phyloP scores from a whole-genome alignment of 2,329 filamentous ascomycete genomes.

The Aureobasidium sp. region DNA sequence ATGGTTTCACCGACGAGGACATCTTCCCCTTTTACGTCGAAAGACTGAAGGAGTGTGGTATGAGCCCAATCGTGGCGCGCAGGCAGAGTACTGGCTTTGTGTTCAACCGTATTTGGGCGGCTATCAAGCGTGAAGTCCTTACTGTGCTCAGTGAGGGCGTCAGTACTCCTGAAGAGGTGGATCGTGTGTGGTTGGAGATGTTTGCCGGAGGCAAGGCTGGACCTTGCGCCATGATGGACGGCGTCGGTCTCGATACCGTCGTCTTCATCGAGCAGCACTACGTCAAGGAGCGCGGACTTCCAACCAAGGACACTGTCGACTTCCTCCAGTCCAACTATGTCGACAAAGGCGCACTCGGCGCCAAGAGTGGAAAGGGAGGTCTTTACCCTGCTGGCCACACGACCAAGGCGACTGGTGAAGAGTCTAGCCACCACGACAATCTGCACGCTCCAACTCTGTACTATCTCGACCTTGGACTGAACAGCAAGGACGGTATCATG shows the following conservation, averaged over 20 bases:
- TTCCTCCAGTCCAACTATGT: slow-evolving; percentile 40
- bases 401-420: background rate
- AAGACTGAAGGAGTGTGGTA: slow-evolving; percentile 32
- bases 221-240: slow-evolving; percentile 40
- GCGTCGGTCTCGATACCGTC: slow-evolving; percentile 46
- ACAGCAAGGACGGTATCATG: slow-evolving; percentile 27
- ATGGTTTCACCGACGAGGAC: slow-evolving; percentile 33
- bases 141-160: slow-evolving; percentile 44
- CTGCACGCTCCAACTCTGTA: background rate
- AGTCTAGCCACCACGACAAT: slow-evolving; percentile 1
- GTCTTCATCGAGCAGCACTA: slow-evolving; percentile 47
- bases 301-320: slow-evolving; percentile 32
- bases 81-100: slow-evolving; percentile 44
- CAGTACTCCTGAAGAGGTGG: slow-evolving; percentile 41
- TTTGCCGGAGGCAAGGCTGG: slow-evolving; percentile 21
- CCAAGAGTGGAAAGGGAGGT: slow-evolving; percentile 18
- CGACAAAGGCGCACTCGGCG: slow-evolving; percentile 38
- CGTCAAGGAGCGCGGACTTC: slow-evolving; percentile 39
- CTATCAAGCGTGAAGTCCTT: slow-evolving; percentile 46
- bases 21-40: slow-evolving; percentile 41
- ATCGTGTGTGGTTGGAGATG: slow-evolving; percentile 36
- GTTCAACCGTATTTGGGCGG: slow-evolving; percentile 50
- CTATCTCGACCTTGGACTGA: background rate
- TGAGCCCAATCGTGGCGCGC: slow-evolving; percentile 34
- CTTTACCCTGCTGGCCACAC: slow-evolving; percentile 8